These are phyloP conservation scores for Ilyonectria mors-panacis DNA, from an alignment of 2,329 filamentous ascomycete species.

Conservation along the genomic window DNA sequence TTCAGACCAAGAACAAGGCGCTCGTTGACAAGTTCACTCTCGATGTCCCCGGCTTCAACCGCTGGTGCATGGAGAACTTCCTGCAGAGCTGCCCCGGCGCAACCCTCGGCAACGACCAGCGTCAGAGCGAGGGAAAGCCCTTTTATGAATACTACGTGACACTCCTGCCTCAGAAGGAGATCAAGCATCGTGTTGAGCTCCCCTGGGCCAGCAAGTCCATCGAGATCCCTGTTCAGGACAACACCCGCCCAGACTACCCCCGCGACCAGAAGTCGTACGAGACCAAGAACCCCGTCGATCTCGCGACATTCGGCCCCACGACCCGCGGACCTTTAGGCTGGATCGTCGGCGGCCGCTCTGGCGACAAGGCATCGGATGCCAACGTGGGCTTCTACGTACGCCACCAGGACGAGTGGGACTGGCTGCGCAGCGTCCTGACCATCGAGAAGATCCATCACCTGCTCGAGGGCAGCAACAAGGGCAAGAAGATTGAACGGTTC, in stretches of 20 bases:
- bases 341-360: constrained; percentile 47
- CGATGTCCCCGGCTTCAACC: constrained; percentile 33
- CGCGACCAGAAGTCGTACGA: constrained; percentile 47
- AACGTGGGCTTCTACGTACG: constrained; percentile 62
- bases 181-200: constrained; percentile 41
- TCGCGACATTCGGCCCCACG: constrained; percentile 41
- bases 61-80: constrained; percentile 52
- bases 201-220: constrained; percentile 37
- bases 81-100: constrained; percentile 61
- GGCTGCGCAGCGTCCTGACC: constrained; percentile 59
- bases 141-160: constrained; percentile 42
- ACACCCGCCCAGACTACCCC: constrained; percentile 41
- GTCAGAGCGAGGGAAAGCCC: constrained; percentile 52
- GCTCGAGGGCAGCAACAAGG: constrained; percentile 41
- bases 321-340: constrained; percentile 46
- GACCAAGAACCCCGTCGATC: constrained; percentile 37
- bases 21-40: constrained; percentile 33
- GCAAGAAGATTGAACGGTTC: constrained; percentile 30
- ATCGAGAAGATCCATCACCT: constrained; percentile 53
- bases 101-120: constrained; percentile 55
- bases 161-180: constrained; percentile 44
- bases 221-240: constrained; percentile 38
- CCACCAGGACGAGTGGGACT: constrained; percentile 58
- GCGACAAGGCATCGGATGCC: constrained; percentile 46
- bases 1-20: constrained; percentile 55